A percentile compares a stretch with the other conserved stretches of the same genome.
phyloP scores from a whole-genome alignment of 2,329 filamentous ascomycete species.

The Penicillium paneum region DNA sequence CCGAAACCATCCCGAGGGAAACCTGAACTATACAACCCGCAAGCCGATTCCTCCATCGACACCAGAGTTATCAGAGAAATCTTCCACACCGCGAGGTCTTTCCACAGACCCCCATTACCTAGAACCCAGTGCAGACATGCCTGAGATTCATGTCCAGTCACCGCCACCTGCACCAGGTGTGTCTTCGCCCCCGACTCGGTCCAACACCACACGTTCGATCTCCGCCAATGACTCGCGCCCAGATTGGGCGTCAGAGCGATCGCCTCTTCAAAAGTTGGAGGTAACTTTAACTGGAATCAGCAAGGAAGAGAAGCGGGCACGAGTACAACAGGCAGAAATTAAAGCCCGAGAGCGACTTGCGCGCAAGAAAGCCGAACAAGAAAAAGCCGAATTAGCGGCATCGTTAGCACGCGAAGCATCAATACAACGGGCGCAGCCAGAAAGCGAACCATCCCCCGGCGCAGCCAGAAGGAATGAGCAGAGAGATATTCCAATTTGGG shows the following conservation, averaged over 20 bases:
- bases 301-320: slow-evolving; percentile 89
- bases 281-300: slow-evolving; percentile 86
- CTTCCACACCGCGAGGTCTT: slow-evolving; percentile 19
- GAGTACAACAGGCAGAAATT: slow-evolving; percentile 77
- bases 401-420: slow-evolving; percentile 3
- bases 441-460: slow-evolving; percentile 2
- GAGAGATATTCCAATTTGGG: background rate
- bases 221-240: slow-evolving; percentile 33
- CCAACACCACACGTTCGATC: slow-evolving; percentile 31
- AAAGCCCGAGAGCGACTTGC: slow-evolving; percentile 59
- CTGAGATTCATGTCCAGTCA: slow-evolving; percentile 19
- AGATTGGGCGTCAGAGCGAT: slow-evolving; percentile 73
- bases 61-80: slow-evolving; percentile 12
- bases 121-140: background rate
- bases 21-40: slow-evolving; percentile 19
- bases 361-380: slow-evolving; percentile 26
- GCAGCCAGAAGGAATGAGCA: slow-evolving; percentile 2
- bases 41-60: slow-evolving; percentile 7
- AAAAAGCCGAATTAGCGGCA: slow-evolving; percentile 13
- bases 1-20: slow-evolving; percentile 8
- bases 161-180: background rate
- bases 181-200: slow-evolving; percentile 28
- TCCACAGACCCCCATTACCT: slow-evolving; percentile 10
- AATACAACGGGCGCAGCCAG: slow-evolving; percentile 9
- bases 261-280: slow-evolving; percentile 90